Evolutionary conservation across 208 protist species (phyloP).

Genomic region (Angomonas deanei): DNA sequence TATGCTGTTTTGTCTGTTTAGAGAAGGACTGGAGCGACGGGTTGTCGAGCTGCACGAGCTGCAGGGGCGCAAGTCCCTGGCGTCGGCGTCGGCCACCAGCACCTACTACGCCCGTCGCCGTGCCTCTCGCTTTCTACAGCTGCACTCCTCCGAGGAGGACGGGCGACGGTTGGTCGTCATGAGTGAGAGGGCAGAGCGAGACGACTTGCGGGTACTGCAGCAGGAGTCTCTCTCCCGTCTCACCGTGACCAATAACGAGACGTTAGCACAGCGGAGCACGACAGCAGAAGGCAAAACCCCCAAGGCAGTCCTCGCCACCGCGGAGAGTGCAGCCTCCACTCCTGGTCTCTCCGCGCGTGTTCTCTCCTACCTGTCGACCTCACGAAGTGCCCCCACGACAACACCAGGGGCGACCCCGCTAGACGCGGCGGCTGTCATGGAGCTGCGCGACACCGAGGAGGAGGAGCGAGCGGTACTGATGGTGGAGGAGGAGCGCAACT

Average conservation of each 20-base stretch:
- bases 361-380: no score
- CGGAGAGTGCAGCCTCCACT: no score
- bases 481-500: neutral
- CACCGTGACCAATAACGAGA: no score
- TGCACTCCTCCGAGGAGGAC: neutral
- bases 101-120: constrained; percentile 4
- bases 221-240: neutral
- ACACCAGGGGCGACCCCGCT: neutral
- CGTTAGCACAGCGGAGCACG: no score
- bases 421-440: neutral
- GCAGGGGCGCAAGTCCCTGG: neutral
- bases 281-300: no score
- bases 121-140: neutral
- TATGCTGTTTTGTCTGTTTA: neutral
- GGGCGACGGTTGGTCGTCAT: no score
- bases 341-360: no score
- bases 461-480: neutral
- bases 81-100: neutral
- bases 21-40: neutral
- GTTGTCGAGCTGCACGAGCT: neutral
- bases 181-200: neutral
- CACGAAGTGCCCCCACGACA: neutral
- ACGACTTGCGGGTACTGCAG: neutral
- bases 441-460: neutral
- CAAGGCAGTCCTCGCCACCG: no score